Conservation (phyloP, 1,284 basidiomycete genomes). For the Austroboletus niveus region DNA sequence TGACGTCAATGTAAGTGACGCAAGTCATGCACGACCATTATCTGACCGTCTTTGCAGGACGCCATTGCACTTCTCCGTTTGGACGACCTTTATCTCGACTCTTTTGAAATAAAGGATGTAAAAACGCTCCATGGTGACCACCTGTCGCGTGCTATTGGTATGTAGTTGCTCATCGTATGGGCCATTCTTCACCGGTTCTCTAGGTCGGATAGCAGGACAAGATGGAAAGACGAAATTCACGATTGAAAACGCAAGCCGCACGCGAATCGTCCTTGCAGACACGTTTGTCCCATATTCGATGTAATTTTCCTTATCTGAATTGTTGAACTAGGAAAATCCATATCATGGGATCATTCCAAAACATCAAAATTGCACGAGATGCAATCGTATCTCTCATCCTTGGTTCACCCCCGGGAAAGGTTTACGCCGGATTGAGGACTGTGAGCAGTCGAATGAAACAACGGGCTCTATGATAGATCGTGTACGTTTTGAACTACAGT, state of each 20-base stretch:
- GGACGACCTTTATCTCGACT: slow-evolving; percentile 97
- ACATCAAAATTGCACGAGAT: slow-evolving; percentile 96
- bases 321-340: slow-evolving; percentile 74
- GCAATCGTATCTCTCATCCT: slow-evolving; percentile 94
- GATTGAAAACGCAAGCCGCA: slow-evolving; percentile 95
- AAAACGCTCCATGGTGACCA: slow-evolving; percentile 98
- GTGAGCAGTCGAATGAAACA: slow-evolving; percentile 94
- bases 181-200: slow-evolving; percentile 3
- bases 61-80: slow-evolving; percentile 92
- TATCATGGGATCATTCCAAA: slow-evolving; percentile 92
- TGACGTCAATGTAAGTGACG: slow-evolving; percentile 74
- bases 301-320: slow-evolving; percentile 3
- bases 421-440: slow-evolving; percentile 88
- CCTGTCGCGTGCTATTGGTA: slow-evolving; percentile 91
- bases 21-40: background rate
- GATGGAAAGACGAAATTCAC: slow-evolving; percentile 99
- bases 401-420: slow-evolving; percentile 95
- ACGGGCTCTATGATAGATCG: slow-evolving; percentile 58
- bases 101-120: slow-evolving; percentile 98
- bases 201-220: slow-evolving; percentile 95
- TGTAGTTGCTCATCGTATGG: slow-evolving; percentile 11
- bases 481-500: slow-evolving; percentile 5
- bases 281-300: slow-evolving; percentile 58
- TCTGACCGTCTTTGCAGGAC: slow-evolving; percentile 56
- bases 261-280: slow-evolving; percentile 95